phyloP scores from a whole-genome alignment of 306 rosid genomes.

The Amphicarpaea edgeworthii region DNA sequence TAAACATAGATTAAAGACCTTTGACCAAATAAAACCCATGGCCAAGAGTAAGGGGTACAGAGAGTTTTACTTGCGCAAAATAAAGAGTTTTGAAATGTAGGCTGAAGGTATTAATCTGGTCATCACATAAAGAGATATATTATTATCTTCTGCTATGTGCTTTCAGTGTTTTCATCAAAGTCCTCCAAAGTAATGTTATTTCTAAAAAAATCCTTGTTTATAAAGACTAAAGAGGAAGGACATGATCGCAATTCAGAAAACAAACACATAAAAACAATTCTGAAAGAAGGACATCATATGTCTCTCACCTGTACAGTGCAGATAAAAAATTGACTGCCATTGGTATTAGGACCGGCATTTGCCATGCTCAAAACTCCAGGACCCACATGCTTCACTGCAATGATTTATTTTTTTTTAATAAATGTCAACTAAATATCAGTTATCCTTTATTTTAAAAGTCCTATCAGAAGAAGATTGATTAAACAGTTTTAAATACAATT shows the following conservation, averaged over 20 bases:
- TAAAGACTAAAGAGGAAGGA: not conserved
- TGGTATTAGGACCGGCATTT: conserved; percentile 86
- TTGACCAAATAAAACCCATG: not conserved
- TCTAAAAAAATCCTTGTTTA: conserved; percentile 1
- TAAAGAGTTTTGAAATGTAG: not conserved
- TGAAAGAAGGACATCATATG: conserved; percentile 26
- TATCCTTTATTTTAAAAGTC: conserved; percentile 4
- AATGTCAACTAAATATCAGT: conserved; percentile 1
- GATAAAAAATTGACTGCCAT: conserved; percentile 91
- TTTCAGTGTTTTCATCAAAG: conserved; percentile 1
- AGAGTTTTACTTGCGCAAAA: not conserved
- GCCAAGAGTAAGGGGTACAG: not conserved
- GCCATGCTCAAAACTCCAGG: conserved; percentile 98
- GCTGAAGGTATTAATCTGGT: not conserved
- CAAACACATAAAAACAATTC: conserved; percentile 18
- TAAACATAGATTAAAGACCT: not conserved
- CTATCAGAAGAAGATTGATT: not conserved
- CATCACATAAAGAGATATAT: conserved; percentile 14
- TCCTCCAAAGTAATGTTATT: not conserved
- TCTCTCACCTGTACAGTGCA: conserved; percentile 80
- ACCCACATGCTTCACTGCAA: conserved; percentile 93
- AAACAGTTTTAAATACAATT: not conserved
- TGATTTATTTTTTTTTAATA: not conserved
- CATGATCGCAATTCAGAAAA: conserved; percentile 9
- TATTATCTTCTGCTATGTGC: not conserved